Percentiles rank a stretch among this genome's conserved stretches.
phyloP scores from a whole-genome alignment of 345 rosid genomes.

The Linum tenue region DNA sequence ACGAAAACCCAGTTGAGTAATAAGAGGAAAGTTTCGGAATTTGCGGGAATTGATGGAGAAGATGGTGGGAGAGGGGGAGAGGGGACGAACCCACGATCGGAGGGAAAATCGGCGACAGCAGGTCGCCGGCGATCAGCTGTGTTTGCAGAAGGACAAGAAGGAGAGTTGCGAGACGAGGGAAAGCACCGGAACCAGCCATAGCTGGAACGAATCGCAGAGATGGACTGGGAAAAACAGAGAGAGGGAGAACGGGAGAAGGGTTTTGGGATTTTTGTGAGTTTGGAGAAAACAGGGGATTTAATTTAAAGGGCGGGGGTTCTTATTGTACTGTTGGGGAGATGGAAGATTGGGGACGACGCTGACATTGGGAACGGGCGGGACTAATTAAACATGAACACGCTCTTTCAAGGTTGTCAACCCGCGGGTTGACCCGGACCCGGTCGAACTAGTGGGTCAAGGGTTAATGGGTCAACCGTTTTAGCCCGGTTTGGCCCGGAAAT shows the following conservation, averaged over 20 bases:
- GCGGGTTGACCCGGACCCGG: too few relatives aligned
- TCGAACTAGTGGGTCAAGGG: too few relatives aligned
- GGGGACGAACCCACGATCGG: conserved; percentile 20
- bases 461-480: too few relatives aligned
- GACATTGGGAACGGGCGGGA: not conserved
- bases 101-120: conserved; percentile 20
- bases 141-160: conserved; percentile 17
- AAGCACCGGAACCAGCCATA: conserved; percentile 16
- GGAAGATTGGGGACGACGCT: not conserved
- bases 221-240: not conserved
- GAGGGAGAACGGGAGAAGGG: not conserved
- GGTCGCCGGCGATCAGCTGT: conserved; percentile 10
- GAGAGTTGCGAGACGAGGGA: conserved; percentile 7
- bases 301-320: not conserved
- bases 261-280: not conserved
- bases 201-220: not conserved
- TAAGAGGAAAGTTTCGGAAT: not conserved
- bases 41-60: not conserved
- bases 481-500: too few relatives aligned
- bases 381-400: too few relatives aligned
- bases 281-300: not conserved
- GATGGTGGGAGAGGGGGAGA: not conserved
- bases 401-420: too few relatives aligned
- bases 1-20: conserved; percentile 14
- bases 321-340: not conserved